These are phyloP conservation scores for Atractiella rhizophila DNA, from an alignment of 768 basidiomycete genomes.

Conservation along the genomic window DNA sequence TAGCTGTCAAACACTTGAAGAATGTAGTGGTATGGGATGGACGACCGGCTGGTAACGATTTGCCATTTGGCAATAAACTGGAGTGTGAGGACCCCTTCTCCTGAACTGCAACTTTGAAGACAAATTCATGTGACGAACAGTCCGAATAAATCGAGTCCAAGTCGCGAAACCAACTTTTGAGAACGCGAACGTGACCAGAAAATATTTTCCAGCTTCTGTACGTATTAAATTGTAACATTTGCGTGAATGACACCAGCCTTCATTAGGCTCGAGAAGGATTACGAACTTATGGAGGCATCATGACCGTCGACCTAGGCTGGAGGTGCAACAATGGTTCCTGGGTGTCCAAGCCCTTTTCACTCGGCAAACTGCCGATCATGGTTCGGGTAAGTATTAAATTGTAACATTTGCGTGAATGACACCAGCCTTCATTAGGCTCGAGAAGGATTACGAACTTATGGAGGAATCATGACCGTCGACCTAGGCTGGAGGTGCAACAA, in stretches of 20 bases:
- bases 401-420: neutral
- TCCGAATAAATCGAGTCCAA: slow-evolving; percentile 67
- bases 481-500: slow-evolving; percentile 58
- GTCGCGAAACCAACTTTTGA: slow-evolving; percentile 69
- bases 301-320: slow-evolving; percentile 71
- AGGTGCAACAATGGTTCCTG: slow-evolving; percentile 44
- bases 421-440: slow-evolving; percentile 36
- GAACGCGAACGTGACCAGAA: slow-evolving; percentile 52
- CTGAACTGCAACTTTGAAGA: neutral
- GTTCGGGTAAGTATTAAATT: no score
- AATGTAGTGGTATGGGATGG: slow-evolving; percentile 84
- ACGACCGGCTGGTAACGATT: slow-evolving; percentile 33
- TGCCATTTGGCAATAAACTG: slow-evolving; percentile 78
- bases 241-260: neutral
- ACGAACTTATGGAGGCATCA: slow-evolving; percentile 68
- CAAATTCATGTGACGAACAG: slow-evolving; percentile 26
- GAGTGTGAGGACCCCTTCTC: slow-evolving; percentile 33
- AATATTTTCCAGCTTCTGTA: slow-evolving; percentile 61
- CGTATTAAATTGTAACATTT: no score
- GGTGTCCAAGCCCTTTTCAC: slow-evolving; percentile 47
- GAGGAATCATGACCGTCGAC: slow-evolving; percentile 64
- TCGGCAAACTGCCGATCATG: slow-evolving; percentile 88
- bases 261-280: slow-evolving; percentile 70
- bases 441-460: slow-evolving; percentile 75
- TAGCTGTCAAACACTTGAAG: slow-evolving; percentile 59